Evolutionary conservation across 805 yeast genomes (phyloP), one percentile per base, ranked within the genome.

Genomic region (Sugiyamaella floridensis): DNA sequence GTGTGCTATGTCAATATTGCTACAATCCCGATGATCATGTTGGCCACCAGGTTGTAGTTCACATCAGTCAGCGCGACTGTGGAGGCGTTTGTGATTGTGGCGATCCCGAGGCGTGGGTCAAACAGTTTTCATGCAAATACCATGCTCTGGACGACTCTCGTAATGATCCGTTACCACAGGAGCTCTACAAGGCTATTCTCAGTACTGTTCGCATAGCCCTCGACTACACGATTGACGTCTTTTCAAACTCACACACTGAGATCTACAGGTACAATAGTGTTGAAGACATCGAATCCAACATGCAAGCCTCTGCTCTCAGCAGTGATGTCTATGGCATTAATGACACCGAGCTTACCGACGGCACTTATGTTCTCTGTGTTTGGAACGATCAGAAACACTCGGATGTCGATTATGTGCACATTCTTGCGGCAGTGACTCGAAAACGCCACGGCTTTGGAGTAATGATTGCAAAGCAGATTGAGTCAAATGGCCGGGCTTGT

Each of bases 21-120:
- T 90, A 74, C 68, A 80, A 82, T 48, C 80, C 82, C 2, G 80
- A 79, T 3, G 75, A 77, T 51, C 98, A 90, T 67, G 63, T 64
- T 37, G 92, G 81, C 45, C 98, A 90, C 66, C 78, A 80, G 46
- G 82, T 86, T 8, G 79, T 82, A 52, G 77, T 81, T 15, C 74
- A 80, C 41, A 80, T 86, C 6, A 79, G 79, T 43, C 73, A 86
- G 49, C 61, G 68, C 19, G 85, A 76, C 54, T 79, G 79, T 53
- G 87, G 90, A 40, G 93, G 93, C 0, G 85, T 84, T 16, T 86
- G 95, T 65, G 96, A 88, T 63, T 88, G 96, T 66, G 96, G 96
- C 3, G 96, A 89, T 62, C 79, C 82, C 0, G 95, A 86, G 62
- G 95, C 95, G 0, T 89, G 95, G 89, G 76, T 72, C 4, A 67